Evolutionary conservation across 2,329 filamentous ascomycete species (phyloP).

Genomic region (Xylaria sp.): DNA sequence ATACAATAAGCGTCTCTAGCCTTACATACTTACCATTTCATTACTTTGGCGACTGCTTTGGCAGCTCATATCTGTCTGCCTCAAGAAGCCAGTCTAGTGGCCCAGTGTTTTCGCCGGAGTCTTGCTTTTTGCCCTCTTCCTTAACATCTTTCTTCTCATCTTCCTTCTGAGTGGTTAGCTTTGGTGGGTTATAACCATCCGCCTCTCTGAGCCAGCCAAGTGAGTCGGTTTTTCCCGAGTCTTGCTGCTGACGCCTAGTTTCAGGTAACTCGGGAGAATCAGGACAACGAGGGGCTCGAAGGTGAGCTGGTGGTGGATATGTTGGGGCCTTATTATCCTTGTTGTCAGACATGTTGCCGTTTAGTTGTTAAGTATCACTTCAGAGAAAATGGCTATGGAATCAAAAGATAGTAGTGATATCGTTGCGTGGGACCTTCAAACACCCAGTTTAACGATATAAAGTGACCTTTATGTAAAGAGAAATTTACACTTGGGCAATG

Average conservation of each 20-base stretch:
- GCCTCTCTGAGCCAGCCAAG: background rate
- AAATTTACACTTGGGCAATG: background rate
- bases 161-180: background rate
- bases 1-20: too few relatives aligned
- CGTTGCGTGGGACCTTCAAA: background rate
- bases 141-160: background rate
- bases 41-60: background rate
- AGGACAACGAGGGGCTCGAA: background rate
- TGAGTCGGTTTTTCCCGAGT: background rate
- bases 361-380: background rate
- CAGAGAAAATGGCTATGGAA: background rate
- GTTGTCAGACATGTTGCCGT: background rate
- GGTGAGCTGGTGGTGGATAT: background rate
- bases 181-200: background rate
- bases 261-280: background rate
- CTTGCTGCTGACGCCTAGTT: background rate
- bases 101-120: background rate
- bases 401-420: background rate
- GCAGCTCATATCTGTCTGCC: background rate
- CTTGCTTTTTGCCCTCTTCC: background rate
- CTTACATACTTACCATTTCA: too few relatives aligned
- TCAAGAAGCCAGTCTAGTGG: background rate
- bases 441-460: background rate
- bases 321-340: background rate
- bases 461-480: background rate